Evolutionary conservation across 306 rosid genomes (phyloP), one percentile per base, ranked within the genome.

Genomic region (Ormosia emarginata): DNA sequence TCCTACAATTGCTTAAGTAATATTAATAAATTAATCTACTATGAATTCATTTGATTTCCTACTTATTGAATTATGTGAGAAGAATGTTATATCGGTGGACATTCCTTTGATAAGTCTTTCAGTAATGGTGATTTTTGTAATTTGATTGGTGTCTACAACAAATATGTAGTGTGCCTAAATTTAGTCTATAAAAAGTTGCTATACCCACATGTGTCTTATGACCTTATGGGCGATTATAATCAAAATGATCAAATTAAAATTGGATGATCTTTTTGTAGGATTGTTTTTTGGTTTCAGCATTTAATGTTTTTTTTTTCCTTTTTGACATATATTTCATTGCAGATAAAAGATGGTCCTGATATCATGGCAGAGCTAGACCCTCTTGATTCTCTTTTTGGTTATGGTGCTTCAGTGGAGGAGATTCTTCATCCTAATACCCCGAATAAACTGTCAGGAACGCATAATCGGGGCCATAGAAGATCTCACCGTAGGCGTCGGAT

Each of bases 371-470:
- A 91, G 79, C 43, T 39, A 18, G 97, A 91, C 76, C 96, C 97
- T 71, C 83, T 95, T 63, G 97, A 91, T 81, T 85, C 74, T 64
- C 47, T 95, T 47, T 95, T 92, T 53, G 97, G 91, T 82, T 33
- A 85, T 77, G 59, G 83, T 43, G 53, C 77, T 52, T 82, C 65
- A 57, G 79, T 49, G 83, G 98, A 95, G 84, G 94, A 87, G 74
- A 73, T 78, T 76, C 76, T 52, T 55, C 83, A 71, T 57, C 85
- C 87, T 0, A 62, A 9, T 79, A 6, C 84, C 57, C 81, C 93
- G 30, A 82, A 67, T 41, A 83, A 85, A 36, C 78, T 88, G 55
- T 74, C 87, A 14, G 89, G 78, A 79, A 30, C 29, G 8, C 88
- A 77, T 56, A 68, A 73, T 70, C 90, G 88, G 67, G 55, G 74